Evolutionary conservation across 2,329 filamentous ascomycete genomes (phyloP).

Genomic region (Chaetomiaceae sp.): DNA sequence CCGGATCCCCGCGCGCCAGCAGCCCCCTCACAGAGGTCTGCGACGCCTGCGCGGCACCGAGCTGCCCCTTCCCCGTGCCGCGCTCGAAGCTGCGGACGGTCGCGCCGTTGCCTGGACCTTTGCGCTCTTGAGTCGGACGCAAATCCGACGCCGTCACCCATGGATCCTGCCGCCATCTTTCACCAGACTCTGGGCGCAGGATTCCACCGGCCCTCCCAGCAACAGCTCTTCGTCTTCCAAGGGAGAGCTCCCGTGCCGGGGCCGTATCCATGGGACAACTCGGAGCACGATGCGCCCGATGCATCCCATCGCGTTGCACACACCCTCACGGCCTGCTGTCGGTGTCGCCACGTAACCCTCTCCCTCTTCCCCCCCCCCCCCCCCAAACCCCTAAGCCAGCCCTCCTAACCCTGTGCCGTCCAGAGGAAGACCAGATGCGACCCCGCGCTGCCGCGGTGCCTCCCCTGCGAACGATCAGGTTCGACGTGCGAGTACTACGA

Average conservation of each 20-base stretch:
- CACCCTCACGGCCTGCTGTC: constrained; percentile 72
- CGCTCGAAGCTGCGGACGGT: neutral
- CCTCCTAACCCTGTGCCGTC: neutral
- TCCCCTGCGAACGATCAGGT: constrained; percentile 86
- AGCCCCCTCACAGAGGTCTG: too few relatives aligned
- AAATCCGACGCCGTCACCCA: constrained; percentile 25
- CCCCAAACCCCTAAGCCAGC: neutral
- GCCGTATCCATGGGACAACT: constrained; percentile 32
- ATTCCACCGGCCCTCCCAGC: constrained; percentile 12
- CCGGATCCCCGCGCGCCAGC: too few relatives aligned
- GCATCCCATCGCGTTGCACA: constrained; percentile 62
- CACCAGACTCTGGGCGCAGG: constrained; percentile 49
- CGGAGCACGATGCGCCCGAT: constrained; percentile 46
- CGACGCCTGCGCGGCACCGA: neutral
- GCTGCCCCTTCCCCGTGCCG: neutral
- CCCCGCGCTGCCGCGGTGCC: constrained; percentile 81
- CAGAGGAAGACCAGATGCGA: constrained; percentile 96
- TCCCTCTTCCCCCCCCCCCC: neutral
- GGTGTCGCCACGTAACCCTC: constrained; percentile 64
- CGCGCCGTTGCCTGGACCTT: neutral
- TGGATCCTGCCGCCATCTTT: constrained; percentile 56
- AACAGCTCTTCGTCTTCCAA: constrained; percentile 20
- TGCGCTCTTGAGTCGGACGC: neutral
- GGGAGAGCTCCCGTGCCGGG: constrained; percentile 25
- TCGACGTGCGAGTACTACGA: constrained; percentile 95